phyloP scores from a whole-genome alignment of 371 early-diverging fungal species.

The Dichotomocladium elegans region DNA sequence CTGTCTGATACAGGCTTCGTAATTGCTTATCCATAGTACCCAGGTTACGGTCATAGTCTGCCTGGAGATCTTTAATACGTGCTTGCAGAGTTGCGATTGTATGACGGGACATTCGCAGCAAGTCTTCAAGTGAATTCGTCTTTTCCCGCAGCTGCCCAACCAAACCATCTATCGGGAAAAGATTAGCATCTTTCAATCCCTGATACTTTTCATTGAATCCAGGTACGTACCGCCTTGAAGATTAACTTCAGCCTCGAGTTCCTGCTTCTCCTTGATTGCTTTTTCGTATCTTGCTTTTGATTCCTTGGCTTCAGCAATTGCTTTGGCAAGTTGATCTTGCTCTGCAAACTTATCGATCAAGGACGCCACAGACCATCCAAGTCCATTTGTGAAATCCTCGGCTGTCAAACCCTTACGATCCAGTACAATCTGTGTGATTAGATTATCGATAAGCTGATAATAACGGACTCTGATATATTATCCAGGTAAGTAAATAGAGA shows the following conservation, averaged over 20 bases:
- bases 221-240: conserved; percentile 49
- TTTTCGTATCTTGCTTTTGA: conserved; percentile 46
- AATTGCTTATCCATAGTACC: conserved; percentile 69
- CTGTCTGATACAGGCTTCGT: conserved; percentile 57
- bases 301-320: conserved; percentile 69
- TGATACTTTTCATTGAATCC: background rate
- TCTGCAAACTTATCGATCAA: conserved; percentile 78
- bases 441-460: conserved; percentile 74
- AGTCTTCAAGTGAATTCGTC: conserved; percentile 73
- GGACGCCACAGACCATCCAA: conserved; percentile 65
- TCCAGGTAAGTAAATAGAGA: background rate
- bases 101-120: conserved; percentile 75
- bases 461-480: conserved; percentile 54
- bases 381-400: conserved; percentile 48
- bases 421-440: conserved; percentile 79
- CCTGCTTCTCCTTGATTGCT: conserved; percentile 52
- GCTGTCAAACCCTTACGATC: conserved; percentile 67
- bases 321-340: conserved; percentile 69
- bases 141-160: conserved; percentile 74
- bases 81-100: conserved; percentile 74
- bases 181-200: too few relatives aligned
- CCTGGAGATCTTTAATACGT: conserved; percentile 64
- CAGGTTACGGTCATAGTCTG: conserved; percentile 64
- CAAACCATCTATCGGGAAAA: conserved; percentile 52
- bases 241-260: conserved; percentile 71